Evolutionary conservation across 1,284 basidiomycete species (phyloP).

Genomic region (Leccinum pachyderme): DNA sequence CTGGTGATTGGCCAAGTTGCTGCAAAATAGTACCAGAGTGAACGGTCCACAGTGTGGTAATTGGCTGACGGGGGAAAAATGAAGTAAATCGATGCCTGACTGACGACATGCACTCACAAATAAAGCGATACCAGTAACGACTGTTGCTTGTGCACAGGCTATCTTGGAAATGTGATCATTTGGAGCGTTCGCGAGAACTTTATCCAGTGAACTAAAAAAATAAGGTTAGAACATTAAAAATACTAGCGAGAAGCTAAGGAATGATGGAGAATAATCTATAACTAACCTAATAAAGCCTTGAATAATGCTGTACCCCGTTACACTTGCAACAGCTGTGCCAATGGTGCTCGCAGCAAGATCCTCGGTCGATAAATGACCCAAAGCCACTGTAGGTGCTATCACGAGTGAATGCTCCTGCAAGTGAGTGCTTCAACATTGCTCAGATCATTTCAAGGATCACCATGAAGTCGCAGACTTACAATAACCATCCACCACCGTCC

Average conservation of each 20-base stretch:
- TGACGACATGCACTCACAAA: slow-evolving; percentile 15
- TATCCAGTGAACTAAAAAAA: slow-evolving; percentile 23
- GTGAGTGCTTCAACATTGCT: slow-evolving; percentile 17
- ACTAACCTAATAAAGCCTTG: slow-evolving; percentile 28
- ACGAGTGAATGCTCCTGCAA: slow-evolving; percentile 30
- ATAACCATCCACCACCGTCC: slow-evolving; percentile 28
- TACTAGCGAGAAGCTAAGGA: not conserved
- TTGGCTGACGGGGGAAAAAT: slow-evolving; percentile 12
- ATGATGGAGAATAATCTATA: not conserved
- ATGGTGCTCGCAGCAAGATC: slow-evolving; percentile 30
- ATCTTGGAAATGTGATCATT: slow-evolving; percentile 16
- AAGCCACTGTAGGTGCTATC: slow-evolving; percentile 25
- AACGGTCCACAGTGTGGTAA: slow-evolving; percentile 23
- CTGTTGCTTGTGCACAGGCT: slow-evolving; percentile 20
- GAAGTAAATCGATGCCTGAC: not conserved
- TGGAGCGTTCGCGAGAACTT: slow-evolving; percentile 15
- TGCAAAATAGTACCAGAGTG: slow-evolving; percentile 20
- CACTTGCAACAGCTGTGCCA: slow-evolving; percentile 24
- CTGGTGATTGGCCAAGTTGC: slow-evolving; percentile 24
- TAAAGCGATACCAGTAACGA: slow-evolving; percentile 25
- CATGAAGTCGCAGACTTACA: slow-evolving; percentile 14
- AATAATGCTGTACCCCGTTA: slow-evolving; percentile 30
- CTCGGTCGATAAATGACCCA: slow-evolving; percentile 28
- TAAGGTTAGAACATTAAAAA: not conserved
- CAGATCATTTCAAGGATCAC: not conserved